These are phyloP conservation scores for Alternaria sp. DNA, from an alignment of 2,329 filamentous ascomycete species.

Conservation along the genomic window DNA sequence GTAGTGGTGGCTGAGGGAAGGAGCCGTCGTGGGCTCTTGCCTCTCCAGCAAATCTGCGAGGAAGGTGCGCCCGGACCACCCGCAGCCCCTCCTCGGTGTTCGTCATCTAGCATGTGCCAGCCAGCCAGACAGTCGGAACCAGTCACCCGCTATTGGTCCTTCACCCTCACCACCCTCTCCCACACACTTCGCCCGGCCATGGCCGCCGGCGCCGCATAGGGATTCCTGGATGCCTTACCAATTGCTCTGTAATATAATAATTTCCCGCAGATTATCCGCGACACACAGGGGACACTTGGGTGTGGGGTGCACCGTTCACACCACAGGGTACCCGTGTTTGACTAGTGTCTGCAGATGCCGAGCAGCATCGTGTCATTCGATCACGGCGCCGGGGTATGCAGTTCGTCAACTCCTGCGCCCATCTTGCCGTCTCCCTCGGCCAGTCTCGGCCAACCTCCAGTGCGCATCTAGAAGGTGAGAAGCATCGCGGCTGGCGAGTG, in stretches of 20 bases:
- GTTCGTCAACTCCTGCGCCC: neutral
- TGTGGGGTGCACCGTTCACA: conserved; percentile 28
- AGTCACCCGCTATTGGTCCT: conserved; percentile 14
- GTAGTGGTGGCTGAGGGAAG: conserved; percentile 11
- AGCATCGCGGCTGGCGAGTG: conserved; percentile 7
- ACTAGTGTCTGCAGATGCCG: conserved; percentile 19
- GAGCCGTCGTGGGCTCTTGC: conserved; percentile 22
- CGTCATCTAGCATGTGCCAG: conserved; percentile 11
- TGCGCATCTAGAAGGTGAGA: conserved; percentile 8
- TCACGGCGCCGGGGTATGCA: neutral
- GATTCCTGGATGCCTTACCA: conserved; percentile 18
- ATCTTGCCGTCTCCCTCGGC: conserved; percentile 3
- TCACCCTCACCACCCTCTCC: conserved; percentile 8
- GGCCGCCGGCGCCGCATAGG: neutral
- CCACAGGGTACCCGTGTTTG: conserved; percentile 12
- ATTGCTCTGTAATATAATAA: conserved; percentile 20
- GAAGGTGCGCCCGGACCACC: conserved; percentile 9
- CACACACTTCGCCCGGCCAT: neutral
- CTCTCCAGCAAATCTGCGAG: conserved; percentile 11
- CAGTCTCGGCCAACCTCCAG: conserved; percentile 7
- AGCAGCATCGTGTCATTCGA: conserved; percentile 5
- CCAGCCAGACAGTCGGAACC: conserved; percentile 12
- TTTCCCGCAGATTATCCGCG: conserved; percentile 36
- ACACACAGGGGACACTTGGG: conserved; percentile 20
- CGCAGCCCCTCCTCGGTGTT: conserved; percentile 4